Conservation (phyloP, 1,284 basidiomycete genomes). For the Sporisorium graminicola region DNA sequence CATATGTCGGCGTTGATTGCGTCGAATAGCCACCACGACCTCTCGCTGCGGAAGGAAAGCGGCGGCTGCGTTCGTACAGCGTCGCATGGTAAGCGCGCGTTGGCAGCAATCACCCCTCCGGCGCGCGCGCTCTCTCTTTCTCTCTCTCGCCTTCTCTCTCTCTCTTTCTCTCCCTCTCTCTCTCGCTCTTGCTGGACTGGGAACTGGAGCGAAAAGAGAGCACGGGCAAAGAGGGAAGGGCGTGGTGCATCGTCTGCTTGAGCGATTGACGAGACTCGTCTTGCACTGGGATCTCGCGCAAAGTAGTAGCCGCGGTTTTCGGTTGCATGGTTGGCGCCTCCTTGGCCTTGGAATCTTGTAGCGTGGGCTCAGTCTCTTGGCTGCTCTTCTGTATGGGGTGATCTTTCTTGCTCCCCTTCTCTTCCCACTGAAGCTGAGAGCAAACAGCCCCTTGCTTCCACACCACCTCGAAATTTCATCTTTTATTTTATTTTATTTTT, state of each 20-base stretch:
- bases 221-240: neutral
- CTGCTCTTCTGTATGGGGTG: neutral
- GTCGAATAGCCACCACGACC: neutral
- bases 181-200: neutral
- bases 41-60: neutral
- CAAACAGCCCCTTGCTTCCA: conserved; percentile 5
- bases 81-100: neutral
- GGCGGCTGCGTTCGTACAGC: neutral
- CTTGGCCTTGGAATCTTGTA: conserved; percentile 1
- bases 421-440: neutral
- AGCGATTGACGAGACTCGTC: no score
- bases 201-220: neutral
- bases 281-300: neutral
- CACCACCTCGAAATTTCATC: no score
- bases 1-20: neutral
- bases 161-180: neutral
- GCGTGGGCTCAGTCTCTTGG: conserved; percentile 1
- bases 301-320: neutral
- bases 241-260: no score
- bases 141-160: no score
- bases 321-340: conserved; percentile 3
- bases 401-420: neutral
- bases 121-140: neutral
- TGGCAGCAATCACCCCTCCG: neutral
- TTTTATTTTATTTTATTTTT: neutral